phyloP scores from a whole-genome alignment of 495 filamentous ascomycete species.

The Trichocladium antarcticum region DNA sequence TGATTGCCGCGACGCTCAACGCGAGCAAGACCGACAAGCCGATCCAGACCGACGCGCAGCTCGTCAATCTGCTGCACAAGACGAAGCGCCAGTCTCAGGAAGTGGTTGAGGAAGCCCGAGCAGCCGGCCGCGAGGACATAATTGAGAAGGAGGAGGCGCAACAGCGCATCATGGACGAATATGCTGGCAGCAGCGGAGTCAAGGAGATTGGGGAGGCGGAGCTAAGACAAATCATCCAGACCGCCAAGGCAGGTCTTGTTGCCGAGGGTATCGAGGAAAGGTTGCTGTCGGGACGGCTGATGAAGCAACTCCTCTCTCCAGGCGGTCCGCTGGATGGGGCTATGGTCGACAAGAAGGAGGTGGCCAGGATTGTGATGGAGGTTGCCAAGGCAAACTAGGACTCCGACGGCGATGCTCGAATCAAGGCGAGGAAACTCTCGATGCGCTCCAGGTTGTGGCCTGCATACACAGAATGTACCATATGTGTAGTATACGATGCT shows the following conservation, averaged over 20 bases:
- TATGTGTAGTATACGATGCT: too few relatives aligned
- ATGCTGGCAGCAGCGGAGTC: conserved; percentile 35
- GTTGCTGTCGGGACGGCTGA: conserved; percentile 21
- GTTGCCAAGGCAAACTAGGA: conserved; percentile 2
- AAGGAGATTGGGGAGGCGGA: conserved; percentile 31
- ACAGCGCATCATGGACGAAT: conserved; percentile 38
- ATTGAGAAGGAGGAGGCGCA: conserved; percentile 44
- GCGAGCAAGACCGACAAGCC: conserved; percentile 46
- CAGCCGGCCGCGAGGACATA: conserved; percentile 43
- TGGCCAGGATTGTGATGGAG: conserved; percentile 28
- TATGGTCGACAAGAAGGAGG: conserved; percentile 25
- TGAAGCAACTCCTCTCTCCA: conserved; percentile 28
- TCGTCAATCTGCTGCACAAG: conserved; percentile 44
- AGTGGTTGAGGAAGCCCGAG: conserved; percentile 37
- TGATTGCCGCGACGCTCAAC: conserved; percentile 44
- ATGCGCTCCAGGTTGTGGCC: not conserved
- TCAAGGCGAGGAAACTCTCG: not conserved
- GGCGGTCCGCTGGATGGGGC: conserved; percentile 32
- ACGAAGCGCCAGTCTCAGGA: conserved; percentile 29
- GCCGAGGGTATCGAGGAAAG: conserved; percentile 19
- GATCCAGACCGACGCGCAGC: conserved; percentile 44
- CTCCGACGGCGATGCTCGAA: not conserved
- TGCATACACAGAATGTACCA: not conserved
- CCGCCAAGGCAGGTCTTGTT: conserved; percentile 25
- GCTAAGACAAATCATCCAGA: conserved; percentile 29